phyloP scores from a whole-genome alignment of 169 alveolate species.

The Babesia caballi region DNA sequence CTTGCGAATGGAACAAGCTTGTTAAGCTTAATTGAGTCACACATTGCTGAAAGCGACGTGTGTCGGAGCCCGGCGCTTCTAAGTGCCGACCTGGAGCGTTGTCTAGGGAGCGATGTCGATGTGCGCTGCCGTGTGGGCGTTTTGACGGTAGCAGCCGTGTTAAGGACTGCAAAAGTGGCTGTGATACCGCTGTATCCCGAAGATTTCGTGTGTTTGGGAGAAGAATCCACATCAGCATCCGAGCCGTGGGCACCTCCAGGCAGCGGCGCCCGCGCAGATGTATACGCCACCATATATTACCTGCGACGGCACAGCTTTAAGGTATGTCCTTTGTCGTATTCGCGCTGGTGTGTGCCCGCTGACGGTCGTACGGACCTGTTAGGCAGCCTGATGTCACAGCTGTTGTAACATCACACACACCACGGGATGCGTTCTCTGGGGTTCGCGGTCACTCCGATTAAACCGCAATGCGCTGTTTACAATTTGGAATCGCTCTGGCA shows the following conservation, averaged over 20 bases:
- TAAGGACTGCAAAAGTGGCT: background rate
- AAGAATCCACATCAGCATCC: background rate
- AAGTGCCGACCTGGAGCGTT: constrained; percentile 13
- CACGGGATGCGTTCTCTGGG: too few species aligned
- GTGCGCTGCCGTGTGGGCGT: background rate
- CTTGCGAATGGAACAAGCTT: background rate
- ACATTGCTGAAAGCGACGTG: background rate
- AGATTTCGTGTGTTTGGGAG: constrained; percentile 14
- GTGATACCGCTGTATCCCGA: constrained; percentile 1
- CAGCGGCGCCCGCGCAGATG: constrained; percentile 12
- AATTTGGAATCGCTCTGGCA: background rate
- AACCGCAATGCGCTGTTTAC: background rate
- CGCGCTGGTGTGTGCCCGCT: background rate
- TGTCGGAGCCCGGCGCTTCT: background rate
- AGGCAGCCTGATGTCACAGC: constrained; percentile 13
- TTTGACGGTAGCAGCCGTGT: background rate
- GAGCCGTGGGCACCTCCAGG: constrained; percentile 47
- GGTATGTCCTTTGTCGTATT: constrained; percentile 15
- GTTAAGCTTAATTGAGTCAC: background rate
- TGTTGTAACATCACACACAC: constrained; percentile 17
- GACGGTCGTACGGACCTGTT: background rate
- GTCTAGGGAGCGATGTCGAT: background rate
- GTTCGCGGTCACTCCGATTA: too few species aligned
- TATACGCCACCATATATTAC: constrained; percentile 14
- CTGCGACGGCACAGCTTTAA: constrained; percentile 1